Percentiles rank a stretch among this genome's conserved stretches.
Evolutionary conservation across 176 grass and related monocot genomes (phyloP).

Genomic region (Carex parvula): DNA sequence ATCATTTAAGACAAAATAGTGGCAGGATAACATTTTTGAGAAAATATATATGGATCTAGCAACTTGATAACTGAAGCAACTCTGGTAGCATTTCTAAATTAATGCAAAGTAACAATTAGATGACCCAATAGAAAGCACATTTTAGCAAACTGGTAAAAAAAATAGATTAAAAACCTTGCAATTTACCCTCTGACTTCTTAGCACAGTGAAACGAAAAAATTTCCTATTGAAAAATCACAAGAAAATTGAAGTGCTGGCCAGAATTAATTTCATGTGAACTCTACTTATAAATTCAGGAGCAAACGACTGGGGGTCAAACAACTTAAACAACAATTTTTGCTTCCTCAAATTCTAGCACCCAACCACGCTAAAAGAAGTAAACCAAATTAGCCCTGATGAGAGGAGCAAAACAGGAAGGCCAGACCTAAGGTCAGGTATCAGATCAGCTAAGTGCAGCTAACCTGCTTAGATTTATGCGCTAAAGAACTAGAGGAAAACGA

Average conservation of each 20-base stretch:
- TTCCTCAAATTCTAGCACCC: background rate
- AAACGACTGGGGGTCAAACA: background rate
- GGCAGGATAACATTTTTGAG: background rate
- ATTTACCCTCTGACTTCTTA: background rate
- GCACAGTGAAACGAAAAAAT: background rate
- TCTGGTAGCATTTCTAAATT: background rate
- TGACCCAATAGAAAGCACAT: background rate
- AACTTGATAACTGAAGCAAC: background rate
- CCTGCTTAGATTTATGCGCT: background rate
- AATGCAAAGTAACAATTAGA: background rate
- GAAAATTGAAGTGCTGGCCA: background rate
- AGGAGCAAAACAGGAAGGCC: background rate
- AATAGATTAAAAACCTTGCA: background rate
- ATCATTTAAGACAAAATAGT: background rate
- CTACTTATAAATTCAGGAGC: background rate
- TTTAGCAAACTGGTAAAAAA: background rate
- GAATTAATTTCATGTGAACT: background rate
- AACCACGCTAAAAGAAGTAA: background rate
- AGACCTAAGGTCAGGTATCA: background rate
- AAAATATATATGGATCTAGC: background rate
- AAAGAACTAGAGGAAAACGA: background rate
- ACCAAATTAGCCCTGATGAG: background rate
- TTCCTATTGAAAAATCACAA: background rate
- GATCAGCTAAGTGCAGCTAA: constrained; percentile 1
- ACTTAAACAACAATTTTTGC: background rate